Evolutionary conservation across 495 filamentous ascomycete genomes (phyloP), one percentile per base, ranked within the genome.

Genomic region (Hypoxylon fuscum): DNA sequence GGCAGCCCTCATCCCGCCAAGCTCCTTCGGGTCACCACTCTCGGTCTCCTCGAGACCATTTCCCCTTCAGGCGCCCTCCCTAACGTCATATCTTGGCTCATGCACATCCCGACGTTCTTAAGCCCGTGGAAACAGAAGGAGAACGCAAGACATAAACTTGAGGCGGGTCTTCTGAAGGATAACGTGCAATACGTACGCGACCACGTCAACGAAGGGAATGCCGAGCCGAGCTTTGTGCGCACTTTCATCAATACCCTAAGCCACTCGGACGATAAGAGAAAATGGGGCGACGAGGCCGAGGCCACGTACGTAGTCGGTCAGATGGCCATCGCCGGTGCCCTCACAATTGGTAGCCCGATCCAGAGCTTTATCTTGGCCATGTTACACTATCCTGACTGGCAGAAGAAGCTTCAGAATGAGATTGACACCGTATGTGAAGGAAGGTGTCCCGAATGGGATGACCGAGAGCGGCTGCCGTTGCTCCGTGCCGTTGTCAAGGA

Each of bases 401-500:
- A 83, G 63, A 55, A 58, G 1, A 79, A 71, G 61, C 66, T 84
- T 10, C 84, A 87, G 56, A 62, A 78, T 25, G 85, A 88, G 71
- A 70, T 87, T 34, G 85, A 87, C 49, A 43, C 37, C 0, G 76
- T 80, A 9, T 78, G 81, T 21, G 79, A 70, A 9, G 81, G 75
- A 1, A 57, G 69, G 25, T 77, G 81, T 42, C 82, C 82, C n/a
- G 54, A 71, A 52, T 82, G 80, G 74, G 76, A 75, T 22, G 80
- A 85, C 44, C 51, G 76, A 10, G 71, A 76, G 42, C 60, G 69
- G 23, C 47, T 85, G 11, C 82, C 81, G 5, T 54, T 78, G 51
- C 59, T 87, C 48, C 72, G 84, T 29, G 85, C 86, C 0, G 75
- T 83, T 9, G 77, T 87, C n/a, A 83, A 85, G 68, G 86, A 89